These are phyloP conservation scores for Arthroderma sp. DNA, from an alignment of 2,329 filamentous ascomycete genomes.

Conservation along the genomic window DNA sequence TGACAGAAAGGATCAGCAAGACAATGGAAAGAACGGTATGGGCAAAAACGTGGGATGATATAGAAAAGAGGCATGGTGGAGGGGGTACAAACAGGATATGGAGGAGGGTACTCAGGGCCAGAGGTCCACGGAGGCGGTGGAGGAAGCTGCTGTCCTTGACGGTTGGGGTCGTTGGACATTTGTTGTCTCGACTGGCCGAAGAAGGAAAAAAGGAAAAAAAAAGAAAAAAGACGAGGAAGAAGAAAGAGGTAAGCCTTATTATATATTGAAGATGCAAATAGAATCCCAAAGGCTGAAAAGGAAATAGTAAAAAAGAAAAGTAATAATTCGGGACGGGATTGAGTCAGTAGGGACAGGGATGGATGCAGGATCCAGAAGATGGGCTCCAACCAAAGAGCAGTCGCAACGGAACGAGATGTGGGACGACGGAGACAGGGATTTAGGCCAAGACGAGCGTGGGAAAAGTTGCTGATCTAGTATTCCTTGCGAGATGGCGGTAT, in stretches of 20 bases:
- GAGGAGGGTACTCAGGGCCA: conserved; percentile 26
- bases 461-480: background rate
- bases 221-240: background rate
- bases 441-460: no score
- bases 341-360: background rate
- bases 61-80: background rate
- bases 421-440: conserved; percentile 8
- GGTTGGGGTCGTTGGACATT: conserved; percentile 34
- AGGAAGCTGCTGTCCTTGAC: conserved; percentile 31
- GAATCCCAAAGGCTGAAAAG: background rate
- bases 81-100: conserved; percentile 17
- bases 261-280: conserved; percentile 5
- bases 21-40: background rate
- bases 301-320: background rate
- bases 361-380: conserved; percentile 3
- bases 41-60: conserved; percentile 1
- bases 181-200: conserved; percentile 11
- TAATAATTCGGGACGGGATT: conserved; percentile 1
- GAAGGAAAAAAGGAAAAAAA: background rate
- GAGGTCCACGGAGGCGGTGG: conserved; percentile 28
- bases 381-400: background rate
- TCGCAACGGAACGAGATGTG: conserved; percentile 7
- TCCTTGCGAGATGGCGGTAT: conserved; percentile 1
- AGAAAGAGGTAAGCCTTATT: conserved; percentile 2
- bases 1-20: conserved; percentile 14